Evolutionary conservation across 2,329 filamentous ascomycete species (phyloP).

Genomic region (Arthrobotrys conoides): DNA sequence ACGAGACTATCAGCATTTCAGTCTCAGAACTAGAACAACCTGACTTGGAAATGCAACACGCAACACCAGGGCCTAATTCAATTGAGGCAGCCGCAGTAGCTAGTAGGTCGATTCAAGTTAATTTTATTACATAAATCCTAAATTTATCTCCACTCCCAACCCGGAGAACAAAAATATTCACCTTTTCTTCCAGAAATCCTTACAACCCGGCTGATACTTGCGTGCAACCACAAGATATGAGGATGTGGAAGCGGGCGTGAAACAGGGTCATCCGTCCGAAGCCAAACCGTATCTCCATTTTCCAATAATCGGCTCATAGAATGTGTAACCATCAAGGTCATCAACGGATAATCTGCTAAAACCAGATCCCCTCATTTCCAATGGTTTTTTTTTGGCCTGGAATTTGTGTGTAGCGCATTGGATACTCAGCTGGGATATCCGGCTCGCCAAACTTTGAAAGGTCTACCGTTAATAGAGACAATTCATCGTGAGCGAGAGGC

Average conservation of each 20-base stretch:
- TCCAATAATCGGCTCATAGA: not conserved
- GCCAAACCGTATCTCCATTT: not conserved
- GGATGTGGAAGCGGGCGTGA: constrained; percentile 10
- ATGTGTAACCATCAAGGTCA: not conserved
- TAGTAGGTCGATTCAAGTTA: no score
- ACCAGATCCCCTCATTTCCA: not conserved
- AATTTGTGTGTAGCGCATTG: not conserved
- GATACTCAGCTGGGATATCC: constrained; percentile 2
- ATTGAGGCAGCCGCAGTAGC: no score
- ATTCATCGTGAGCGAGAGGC: not conserved
- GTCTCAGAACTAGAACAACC: no score
- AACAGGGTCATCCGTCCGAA: not conserved
- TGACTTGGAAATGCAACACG: no score
- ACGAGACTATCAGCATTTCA: no score
- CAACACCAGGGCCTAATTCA: no score
- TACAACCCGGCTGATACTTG: constrained; percentile 9
- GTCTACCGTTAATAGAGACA: not conserved
- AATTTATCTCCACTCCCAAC: no score
- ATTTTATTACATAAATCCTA: no score
- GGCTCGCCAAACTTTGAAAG: not conserved
- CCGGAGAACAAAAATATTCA: not conserved
- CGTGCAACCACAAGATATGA: constrained; percentile 9
- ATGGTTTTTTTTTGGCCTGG: not conserved
- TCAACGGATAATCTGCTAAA: not conserved
- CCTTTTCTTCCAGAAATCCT: constrained; percentile 3